A percentile compares a stretch with the other conserved stretches of the same genome.
These are phyloP conservation scores for Bretziella fagacearum DNA, from an alignment of 2,329 filamentous ascomycete species.

Conservation along the genomic window DNA sequence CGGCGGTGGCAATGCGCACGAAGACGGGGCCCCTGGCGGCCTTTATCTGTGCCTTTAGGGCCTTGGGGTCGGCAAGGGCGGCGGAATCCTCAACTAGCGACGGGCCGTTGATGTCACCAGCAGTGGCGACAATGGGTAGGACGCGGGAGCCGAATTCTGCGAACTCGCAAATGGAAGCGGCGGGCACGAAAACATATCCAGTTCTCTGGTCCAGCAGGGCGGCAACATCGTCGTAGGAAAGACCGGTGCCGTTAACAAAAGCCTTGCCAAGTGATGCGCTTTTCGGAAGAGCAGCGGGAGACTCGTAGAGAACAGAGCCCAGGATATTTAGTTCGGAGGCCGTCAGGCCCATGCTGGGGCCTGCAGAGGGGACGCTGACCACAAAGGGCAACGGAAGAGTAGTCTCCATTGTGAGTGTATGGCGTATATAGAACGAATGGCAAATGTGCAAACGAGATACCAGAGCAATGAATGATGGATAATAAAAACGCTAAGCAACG, in stretches of 20 bases:
- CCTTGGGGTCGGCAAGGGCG: conserved; percentile 22
- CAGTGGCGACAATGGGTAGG: conserved; percentile 32
- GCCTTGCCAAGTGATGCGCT: conserved; percentile 39
- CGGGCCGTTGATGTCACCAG: conserved; percentile 32
- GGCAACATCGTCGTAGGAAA: conserved; percentile 53
- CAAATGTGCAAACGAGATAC: too few species aligned
- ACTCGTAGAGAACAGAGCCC: conserved; percentile 37
- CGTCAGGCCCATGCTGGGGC: conserved; percentile 35
- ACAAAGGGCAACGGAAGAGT: conserved; percentile 47
- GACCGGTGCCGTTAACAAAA: conserved; percentile 58
- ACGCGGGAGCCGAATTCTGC: conserved; percentile 40
- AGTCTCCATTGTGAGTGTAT: conserved; percentile 45
- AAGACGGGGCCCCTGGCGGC: conserved; percentile 32
- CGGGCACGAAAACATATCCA: conserved; percentile 64
- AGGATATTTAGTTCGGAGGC: conserved; percentile 41
- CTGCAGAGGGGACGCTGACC: conserved; percentile 36
- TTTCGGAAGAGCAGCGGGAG: conserved; percentile 23
- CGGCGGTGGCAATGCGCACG: conserved; percentile 29
- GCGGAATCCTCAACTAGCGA: conserved; percentile 35
- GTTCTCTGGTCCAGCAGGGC: conserved; percentile 74
- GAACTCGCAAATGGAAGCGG: conserved; percentile 46
- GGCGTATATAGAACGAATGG: too few species aligned
- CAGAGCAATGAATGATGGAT: not conserved
- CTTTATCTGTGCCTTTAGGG: conserved; percentile 30
- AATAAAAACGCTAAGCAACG: not conserved